Evolutionary conservation across 1,284 basidiomycete genomes (phyloP).

Genomic region (Flammula alnicola): DNA sequence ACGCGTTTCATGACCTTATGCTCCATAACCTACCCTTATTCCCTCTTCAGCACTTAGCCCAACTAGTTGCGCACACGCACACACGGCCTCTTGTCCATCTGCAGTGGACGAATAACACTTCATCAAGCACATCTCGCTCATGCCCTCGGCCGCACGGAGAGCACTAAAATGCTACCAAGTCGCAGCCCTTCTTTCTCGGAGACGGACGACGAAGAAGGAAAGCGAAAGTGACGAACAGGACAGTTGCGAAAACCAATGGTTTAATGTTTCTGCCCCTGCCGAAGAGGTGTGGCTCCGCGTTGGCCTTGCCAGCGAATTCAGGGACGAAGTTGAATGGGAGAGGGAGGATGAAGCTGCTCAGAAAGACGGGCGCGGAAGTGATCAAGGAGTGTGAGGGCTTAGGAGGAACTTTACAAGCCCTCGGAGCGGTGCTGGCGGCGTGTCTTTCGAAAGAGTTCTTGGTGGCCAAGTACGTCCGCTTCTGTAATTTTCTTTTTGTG

Average conservation of each 20-base stretch:
- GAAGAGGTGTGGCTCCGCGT: conserved; percentile 65
- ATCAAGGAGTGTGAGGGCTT: conserved; percentile 50
- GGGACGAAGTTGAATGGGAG: conserved; percentile 24
- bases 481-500: conserved; percentile 7
- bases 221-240: conserved; percentile 31
- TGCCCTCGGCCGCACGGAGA: conserved; percentile 46
- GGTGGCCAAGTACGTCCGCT: conserved; percentile 57
- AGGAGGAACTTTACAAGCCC: conserved; percentile 58
- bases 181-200: conserved; percentile 45
- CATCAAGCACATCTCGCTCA: conserved; percentile 76
- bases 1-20: no score
- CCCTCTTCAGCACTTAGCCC: conserved; percentile 48
- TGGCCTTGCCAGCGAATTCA: conserved; percentile 38
- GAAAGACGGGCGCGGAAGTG: conserved; percentile 41
- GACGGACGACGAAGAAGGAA: conserved; percentile 10
- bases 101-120: conserved; percentile 65
- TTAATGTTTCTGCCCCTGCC: conserved; percentile 56
- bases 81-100: conserved; percentile 55
- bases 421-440: conserved; percentile 59
- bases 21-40: neutral
- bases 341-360: conserved; percentile 36
- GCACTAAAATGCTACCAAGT: conserved; percentile 66
- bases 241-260: conserved; percentile 52
- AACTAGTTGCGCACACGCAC: conserved; percentile 65
- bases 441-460: conserved; percentile 59